Evolutionary conservation across 495 filamentous ascomycete species (phyloP).

Genomic region (Lophiostoma macrostomum): DNA sequence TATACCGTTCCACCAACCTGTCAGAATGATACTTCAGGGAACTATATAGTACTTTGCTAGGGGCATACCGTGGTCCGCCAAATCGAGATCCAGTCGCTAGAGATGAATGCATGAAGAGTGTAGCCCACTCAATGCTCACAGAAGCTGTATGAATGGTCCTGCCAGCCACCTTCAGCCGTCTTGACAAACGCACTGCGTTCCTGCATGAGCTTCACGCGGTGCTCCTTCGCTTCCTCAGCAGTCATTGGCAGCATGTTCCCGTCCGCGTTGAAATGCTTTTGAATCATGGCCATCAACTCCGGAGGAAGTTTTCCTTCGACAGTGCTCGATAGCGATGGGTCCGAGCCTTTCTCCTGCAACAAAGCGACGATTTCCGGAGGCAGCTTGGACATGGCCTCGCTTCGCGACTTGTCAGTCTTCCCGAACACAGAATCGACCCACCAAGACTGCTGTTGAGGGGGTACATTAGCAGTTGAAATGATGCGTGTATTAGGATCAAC

Average conservation of each 20-base stretch:
- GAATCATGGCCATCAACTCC: constrained; percentile 26
- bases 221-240: constrained; percentile 46
- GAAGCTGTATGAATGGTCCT: constrained; percentile 17
- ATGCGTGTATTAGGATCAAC: constrained; percentile 35
- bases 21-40: no score
- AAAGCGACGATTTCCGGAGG: constrained; percentile 17
- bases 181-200: constrained; percentile 39
- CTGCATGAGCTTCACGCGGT: constrained; percentile 49
- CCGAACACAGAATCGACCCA: constrained; percentile 27
- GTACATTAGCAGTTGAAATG: constrained; percentile 32
- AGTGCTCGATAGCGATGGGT: neutral
- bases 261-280: constrained; percentile 7
- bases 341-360: constrained; percentile 5
- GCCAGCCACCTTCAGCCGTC: constrained; percentile 10
- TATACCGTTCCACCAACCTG: no score
- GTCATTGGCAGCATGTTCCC: constrained; percentile 35
- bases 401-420: neutral
- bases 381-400: constrained; percentile 10
- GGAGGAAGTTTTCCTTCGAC: constrained; percentile 4
- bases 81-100: no score
- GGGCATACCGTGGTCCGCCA: no score
- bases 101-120: no score
- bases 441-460: constrained; percentile 35
- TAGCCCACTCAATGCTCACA: constrained; percentile 18
- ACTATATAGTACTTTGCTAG: no score